Base-by-base conservation (phyloP, 768 basidiomycete species). In the Psilocybe cyanescens region DNA sequence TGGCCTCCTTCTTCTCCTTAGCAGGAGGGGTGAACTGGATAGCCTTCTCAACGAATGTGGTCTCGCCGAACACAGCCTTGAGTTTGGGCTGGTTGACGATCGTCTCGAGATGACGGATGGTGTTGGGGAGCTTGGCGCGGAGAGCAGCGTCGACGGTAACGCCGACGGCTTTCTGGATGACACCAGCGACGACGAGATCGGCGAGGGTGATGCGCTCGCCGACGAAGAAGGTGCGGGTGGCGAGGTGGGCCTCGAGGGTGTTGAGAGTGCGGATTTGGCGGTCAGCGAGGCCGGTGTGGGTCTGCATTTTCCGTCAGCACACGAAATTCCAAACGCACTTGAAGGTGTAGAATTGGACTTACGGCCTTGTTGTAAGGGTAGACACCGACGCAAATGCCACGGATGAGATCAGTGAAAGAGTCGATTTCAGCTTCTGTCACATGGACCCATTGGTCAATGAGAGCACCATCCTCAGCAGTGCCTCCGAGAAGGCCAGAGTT, bases 171-270 rank as follows among this genome's bases (percentile, higher is more conserved):
- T 80, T 80, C 65, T 81, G 80, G 63, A 94, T 72, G 71, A 83
- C 65, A 55, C 81, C 74, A 39, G 91, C 92, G 65, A 93, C 67
- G 71, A 75, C 73, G 75, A 99, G 74, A 70, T 99, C 97, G 65
- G 95, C 97, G 50, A 97, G 83, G 63, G 95, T 94, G 82, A 99
- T 91, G 71, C 97, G 92, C 74, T 99, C 94, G 66, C 89, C 90
- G 58, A 95, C 95, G 70, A 99, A 85, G 85, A 88, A 99, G 49
- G 97, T 99, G 71, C 85, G 87, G 59, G 86, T 81, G 52, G 81
- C 72, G 68, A 99, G 87, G 79, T 92, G 84, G 35, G 77, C 74
- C 66, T 99, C 86, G 59, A 99, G 81, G 65, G 86, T 87, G 44
- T 78, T 78, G 53, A 97, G 81, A 17, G 85, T 76, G 49, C 84